A percentile compares a stretch with the other conserved stretches of the same genome.
Evolutionary conservation across 1,139 yeast species (phyloP).

Genomic region (Geotrichum cucujoidarum): DNA sequence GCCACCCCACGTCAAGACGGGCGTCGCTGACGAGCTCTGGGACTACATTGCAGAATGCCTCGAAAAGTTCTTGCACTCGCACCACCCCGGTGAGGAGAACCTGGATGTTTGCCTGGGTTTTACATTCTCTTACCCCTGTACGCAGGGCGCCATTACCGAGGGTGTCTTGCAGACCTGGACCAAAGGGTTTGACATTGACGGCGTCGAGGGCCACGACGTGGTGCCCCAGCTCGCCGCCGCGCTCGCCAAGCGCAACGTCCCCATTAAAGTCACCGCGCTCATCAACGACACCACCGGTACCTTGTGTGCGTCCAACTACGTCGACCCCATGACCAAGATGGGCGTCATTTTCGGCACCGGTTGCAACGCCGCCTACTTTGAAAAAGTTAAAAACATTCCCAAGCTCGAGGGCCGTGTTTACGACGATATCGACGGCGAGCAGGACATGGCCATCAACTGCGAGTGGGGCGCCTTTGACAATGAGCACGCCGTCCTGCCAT

Average conservation of each 20-base stretch:
- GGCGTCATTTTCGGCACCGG: constrained; percentile 98
- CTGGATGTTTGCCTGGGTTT: constrained; percentile 70
- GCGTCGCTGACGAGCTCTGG: constrained; percentile 72
- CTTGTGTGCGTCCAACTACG: constrained; percentile 88
- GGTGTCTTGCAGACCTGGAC: constrained; percentile 97
- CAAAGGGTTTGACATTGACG: constrained; percentile 91
- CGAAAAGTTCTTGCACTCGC: constrained; percentile 54
- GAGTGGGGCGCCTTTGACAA: constrained; percentile 98
- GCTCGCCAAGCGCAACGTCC: constrained; percentile 57
- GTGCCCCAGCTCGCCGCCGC: constrained; percentile 85
- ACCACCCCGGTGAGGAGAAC: constrained; percentile 36
- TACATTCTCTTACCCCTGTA: constrained; percentile 91
- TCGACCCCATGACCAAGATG: constrained; percentile 84
- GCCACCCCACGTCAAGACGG: constrained; percentile 73
- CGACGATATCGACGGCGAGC: constrained; percentile 52
- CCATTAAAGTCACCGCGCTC: constrained; percentile 83
- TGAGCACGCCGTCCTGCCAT: constrained; percentile 71
- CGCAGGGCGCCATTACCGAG: constrained; percentile 74
- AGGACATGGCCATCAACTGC: constrained; percentile 94
- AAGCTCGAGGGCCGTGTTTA: constrained; percentile 71
- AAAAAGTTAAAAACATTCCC: constrained; percentile 65
- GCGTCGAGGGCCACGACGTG: constrained; percentile 92
- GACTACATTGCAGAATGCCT: constrained; percentile 80
- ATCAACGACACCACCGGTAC: constrained; percentile 98
- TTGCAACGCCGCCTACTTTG: constrained; percentile 94